Conservation (phyloP, 2,329 filamentous ascomycete genomes). For the Trichoderma simmonsii region DNA sequence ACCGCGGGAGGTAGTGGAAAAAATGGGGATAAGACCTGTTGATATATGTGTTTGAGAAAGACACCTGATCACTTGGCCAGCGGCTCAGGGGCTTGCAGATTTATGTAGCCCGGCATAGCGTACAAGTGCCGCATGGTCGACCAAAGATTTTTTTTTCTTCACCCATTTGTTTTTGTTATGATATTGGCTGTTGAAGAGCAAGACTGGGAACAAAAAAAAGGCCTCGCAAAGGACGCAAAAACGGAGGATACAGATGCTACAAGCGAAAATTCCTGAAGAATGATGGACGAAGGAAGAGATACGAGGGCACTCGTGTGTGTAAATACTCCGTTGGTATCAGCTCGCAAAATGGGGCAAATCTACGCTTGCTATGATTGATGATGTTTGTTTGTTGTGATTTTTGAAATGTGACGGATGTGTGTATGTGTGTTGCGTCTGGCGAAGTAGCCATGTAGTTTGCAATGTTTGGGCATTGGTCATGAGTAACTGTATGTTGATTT, state of each 20-base stretch:
- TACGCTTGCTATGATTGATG: background rate
- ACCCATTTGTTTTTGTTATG: background rate
- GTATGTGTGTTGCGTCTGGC: no score
- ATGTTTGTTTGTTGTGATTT: background rate
- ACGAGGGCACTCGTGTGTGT: background rate
- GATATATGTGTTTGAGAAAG: no score
- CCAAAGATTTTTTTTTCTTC: background rate
- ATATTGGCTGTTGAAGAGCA: background rate
- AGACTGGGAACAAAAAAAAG: background rate
- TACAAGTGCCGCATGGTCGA: background rate
- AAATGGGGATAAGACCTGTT: background rate
- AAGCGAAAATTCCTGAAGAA: background rate
- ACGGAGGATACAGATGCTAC: slow-evolving; percentile 3
- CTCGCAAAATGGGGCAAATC: background rate
- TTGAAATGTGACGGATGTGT: background rate
- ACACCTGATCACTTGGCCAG: background rate
- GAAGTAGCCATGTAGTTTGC: background rate
- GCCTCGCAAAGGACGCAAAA: background rate
- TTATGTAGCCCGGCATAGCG: background rate
- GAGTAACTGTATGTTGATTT: background rate
- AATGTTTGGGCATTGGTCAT: background rate
- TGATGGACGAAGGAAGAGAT: background rate
- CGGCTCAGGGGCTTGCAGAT: background rate
- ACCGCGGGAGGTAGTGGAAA: background rate
- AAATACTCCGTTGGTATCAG: slow-evolving; percentile 11